Base-by-base conservation (phyloP, 2,329 filamentous ascomycete species). In the Fusarium anthophilum region DNA sequence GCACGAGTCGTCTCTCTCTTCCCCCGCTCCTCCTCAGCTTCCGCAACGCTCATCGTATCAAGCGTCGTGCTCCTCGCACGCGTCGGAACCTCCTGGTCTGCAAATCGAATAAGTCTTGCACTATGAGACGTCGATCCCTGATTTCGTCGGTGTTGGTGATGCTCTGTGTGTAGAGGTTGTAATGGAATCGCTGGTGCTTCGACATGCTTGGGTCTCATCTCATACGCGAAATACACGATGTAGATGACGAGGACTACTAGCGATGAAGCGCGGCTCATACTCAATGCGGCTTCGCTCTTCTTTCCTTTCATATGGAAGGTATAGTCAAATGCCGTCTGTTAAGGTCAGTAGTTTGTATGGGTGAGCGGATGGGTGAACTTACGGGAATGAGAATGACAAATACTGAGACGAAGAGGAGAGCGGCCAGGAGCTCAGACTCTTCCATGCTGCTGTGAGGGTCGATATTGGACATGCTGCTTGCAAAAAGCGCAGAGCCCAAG, bases 181-280 rank as follows among this genome's bases (percentile, higher is more conserved):
- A 93, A 90, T 3, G 92, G 91, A 15, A 91, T 93, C 69, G 91
- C 91, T 78, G 91, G 90, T 83, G 93, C 93, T 82, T 94, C 91
- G 43, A 87, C 86, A 5, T 63, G 47, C 28, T 41, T 92, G 2
- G 92, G 91, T 76, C 91, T 92, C 56, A 96, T 87, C 81, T 95
- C 93, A 81, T 95, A 94, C 72, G 92, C 84, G 10, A 96, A 89
- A 75, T 95, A 96, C 59, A 91, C 87, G 26, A 86, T 87, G 79
- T 96, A 96, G 22, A 94, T 90, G 35, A 93, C 80, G 4, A 96
- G 84, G 3, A 95, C 86, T 48, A 95, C 90, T 47, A 96, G 87
- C 77, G 93, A 93, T 4, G 93, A 94, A 61, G 93, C 92, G 57
- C 93, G 90, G 80, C 93, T 95, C 78, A 96, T 91, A 78, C 92